These are phyloP conservation scores for Syzygium aromaticum DNA, from an alignment of 345 rosid genomes.

Conservation along the genomic window DNA sequence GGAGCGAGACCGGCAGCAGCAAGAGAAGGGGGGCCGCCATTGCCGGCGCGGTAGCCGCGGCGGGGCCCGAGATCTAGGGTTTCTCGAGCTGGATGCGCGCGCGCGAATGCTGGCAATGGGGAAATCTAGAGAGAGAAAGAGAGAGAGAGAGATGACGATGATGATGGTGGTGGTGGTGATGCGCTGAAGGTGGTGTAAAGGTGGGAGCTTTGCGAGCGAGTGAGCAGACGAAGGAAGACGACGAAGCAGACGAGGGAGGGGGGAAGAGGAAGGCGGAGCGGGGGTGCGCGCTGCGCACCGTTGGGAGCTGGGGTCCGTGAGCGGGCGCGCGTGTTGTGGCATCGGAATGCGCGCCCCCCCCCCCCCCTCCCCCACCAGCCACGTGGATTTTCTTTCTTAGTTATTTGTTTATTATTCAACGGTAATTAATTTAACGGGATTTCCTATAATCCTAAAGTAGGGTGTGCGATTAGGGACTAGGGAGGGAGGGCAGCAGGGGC, in stretches of 20 bases:
- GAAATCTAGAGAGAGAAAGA: background rate
- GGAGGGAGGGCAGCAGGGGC: background rate
- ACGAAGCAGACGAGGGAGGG: background rate
- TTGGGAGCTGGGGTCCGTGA: background rate
- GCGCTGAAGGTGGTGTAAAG: background rate
- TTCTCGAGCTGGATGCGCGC: background rate
- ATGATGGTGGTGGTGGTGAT: background rate
- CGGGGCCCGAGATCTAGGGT: constrained; percentile 7
- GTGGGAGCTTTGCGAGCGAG: background rate
- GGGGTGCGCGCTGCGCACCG: constrained; percentile 6
- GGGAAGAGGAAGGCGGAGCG: background rate
- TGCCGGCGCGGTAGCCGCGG: background rate
- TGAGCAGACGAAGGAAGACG: background rate
- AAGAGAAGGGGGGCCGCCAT: constrained; percentile 23
- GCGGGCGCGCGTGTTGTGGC: background rate
- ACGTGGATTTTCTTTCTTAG: background rate
- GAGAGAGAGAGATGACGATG: too few species aligned
- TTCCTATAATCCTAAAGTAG: background rate
- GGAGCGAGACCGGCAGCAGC: background rate
- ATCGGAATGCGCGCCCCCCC: constrained; percentile 3
- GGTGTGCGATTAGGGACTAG: background rate
- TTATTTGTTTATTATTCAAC: background rate
- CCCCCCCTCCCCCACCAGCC: background rate
- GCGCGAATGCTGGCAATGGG: background rate
- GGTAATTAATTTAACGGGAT: background rate